phyloP scores from a whole-genome alignment of 305 asterid genomes.

The Rubia tinctorum region DNA sequence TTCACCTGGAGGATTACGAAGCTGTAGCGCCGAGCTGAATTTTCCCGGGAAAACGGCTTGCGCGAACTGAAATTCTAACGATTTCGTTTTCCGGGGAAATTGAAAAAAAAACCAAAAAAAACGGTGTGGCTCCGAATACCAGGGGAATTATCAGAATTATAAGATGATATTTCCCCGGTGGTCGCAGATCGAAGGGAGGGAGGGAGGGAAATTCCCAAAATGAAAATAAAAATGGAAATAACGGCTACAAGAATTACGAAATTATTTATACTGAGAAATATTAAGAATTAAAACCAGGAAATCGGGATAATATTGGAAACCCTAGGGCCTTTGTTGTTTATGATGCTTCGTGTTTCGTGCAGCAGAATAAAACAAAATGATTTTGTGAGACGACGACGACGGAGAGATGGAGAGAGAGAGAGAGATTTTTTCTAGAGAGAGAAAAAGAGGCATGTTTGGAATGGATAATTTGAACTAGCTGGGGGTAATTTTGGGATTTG shows the following conservation, averaged over 20 bases:
- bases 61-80: not conserved
- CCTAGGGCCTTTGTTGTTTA: slow-evolving; percentile 28
- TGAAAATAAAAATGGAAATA: not conserved
- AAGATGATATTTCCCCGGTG: slow-evolving; percentile 13
- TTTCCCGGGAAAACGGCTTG: slow-evolving; percentile 15
- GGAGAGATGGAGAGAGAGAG: too few relatives aligned
- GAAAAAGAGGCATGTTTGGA: slow-evolving; percentile 14
- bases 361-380: not conserved
- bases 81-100: slow-evolving; percentile 10
- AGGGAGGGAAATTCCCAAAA: slow-evolving; percentile 10
- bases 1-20: slow-evolving; percentile 17
- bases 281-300: not conserved
- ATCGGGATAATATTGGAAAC: slow-evolving; percentile 35
- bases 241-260: not conserved
- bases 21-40: slow-evolving; percentile 14
- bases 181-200: slow-evolving; percentile 17
- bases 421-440: slow-evolving; percentile 7
- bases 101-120: not conserved
- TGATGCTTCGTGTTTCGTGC: slow-evolving; percentile 28
- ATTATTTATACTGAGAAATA: too few relatives aligned
- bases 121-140: not conserved
- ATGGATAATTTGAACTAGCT: not conserved
- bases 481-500: slow-evolving; percentile 23
- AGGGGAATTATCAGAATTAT: slow-evolving; percentile 13
- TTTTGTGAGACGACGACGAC: slow-evolving; percentile 14